These are phyloP conservation scores for Phytophthora pinifolia DNA, from an alignment of 352 stramenopile genomes.

Conservation along the genomic window DNA sequence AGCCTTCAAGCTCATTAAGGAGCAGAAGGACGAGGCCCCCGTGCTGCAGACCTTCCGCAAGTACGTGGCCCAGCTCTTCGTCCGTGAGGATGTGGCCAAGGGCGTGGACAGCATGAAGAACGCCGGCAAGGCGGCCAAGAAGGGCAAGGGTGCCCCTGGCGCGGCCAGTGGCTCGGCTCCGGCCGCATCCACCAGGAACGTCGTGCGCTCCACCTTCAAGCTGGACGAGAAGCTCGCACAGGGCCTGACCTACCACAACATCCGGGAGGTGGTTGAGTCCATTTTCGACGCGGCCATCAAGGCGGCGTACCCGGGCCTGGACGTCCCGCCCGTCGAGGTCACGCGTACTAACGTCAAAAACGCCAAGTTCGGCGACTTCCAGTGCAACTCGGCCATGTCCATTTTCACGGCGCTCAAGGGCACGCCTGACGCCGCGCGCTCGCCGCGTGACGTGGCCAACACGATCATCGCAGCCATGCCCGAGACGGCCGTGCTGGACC, in stretches of 20 bases:
- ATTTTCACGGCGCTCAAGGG: conserved; percentile 96
- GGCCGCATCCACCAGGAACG: conserved; percentile 12
- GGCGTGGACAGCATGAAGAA: conserved; percentile 46
- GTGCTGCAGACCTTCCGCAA: conserved; percentile 60
- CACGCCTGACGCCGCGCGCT: conserved; percentile 63
- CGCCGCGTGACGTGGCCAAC: conserved; percentile 87
- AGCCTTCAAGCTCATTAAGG: conserved; percentile 57
- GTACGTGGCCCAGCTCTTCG: conserved; percentile 73
- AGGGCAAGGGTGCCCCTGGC: conserved; percentile 11
- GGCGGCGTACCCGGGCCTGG: conserved; percentile 60
- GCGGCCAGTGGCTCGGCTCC: conserved; percentile 13
- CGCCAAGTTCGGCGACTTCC: conserved; percentile 94
- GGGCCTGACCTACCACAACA: conserved; percentile 75
- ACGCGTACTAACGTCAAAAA: conserved; percentile 81
- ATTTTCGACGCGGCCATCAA: conserved; percentile 78
- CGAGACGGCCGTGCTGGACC: conserved; percentile 87
- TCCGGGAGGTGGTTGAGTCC: conserved; percentile 71
- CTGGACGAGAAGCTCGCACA: conserved; percentile 48
- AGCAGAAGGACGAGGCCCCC: conserved; percentile 40
- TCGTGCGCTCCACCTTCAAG: conserved; percentile 44
- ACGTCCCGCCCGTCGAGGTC: conserved; percentile 58
- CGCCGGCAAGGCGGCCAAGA: conserved; percentile 38
- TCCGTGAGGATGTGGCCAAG: conserved; percentile 43
- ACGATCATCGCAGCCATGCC: conserved; percentile 90
- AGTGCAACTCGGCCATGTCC: conserved; percentile 98